A percentile compares a stretch with the other conserved stretches of the same genome.
Evolutionary conservation across 495 filamentous ascomycete species (phyloP).

Genomic region (Schizothecium vesticola): DNA sequence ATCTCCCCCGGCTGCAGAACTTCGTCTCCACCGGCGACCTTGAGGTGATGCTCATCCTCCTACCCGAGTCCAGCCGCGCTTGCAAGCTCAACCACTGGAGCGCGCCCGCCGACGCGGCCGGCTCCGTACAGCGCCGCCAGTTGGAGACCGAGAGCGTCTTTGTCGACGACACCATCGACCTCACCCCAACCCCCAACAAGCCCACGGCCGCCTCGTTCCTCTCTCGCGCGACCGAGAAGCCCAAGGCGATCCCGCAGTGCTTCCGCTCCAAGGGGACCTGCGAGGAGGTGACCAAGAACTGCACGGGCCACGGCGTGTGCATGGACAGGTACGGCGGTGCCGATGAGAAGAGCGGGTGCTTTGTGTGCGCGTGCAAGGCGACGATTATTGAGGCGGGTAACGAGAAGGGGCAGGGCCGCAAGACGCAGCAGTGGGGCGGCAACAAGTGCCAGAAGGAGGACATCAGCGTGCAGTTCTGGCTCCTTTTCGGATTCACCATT

Average conservation of each 20-base stretch:
- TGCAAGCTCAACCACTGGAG: slow-evolving; percentile 32
- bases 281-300: slow-evolving; percentile 57
- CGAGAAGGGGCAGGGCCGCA: slow-evolving; percentile 22
- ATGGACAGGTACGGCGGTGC: slow-evolving; percentile 49
- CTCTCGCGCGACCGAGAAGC: slow-evolving; percentile 12
- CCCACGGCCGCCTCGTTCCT: slow-evolving; percentile 18
- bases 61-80: slow-evolving; percentile 35
- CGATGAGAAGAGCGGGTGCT: slow-evolving; percentile 52
- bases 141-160: slow-evolving; percentile 31
- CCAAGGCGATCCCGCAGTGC: slow-evolving; percentile 50
- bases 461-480: slow-evolving; percentile 78
- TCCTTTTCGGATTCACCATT: slow-evolving; percentile 67
- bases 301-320: slow-evolving; percentile 72
- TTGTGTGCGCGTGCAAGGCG: slow-evolving; percentile 63
- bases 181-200: slow-evolving; percentile 16
- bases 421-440: slow-evolving; percentile 65
- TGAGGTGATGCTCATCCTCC: slow-evolving; percentile 42
- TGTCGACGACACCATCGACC: slow-evolving; percentile 17
- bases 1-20: slow-evolving; percentile 29
- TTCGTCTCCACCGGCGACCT: slow-evolving; percentile 35
- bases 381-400: slow-evolving; percentile 43
- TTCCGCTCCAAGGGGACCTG: slow-evolving; percentile 59
- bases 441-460: slow-evolving; percentile 88
- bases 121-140: neutral
- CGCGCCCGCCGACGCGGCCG: slow-evolving; percentile 20